These are phyloP conservation scores for Agrocybe praecox DNA, from an alignment of 768 basidiomycete genomes.

Conservation along the genomic window DNA sequence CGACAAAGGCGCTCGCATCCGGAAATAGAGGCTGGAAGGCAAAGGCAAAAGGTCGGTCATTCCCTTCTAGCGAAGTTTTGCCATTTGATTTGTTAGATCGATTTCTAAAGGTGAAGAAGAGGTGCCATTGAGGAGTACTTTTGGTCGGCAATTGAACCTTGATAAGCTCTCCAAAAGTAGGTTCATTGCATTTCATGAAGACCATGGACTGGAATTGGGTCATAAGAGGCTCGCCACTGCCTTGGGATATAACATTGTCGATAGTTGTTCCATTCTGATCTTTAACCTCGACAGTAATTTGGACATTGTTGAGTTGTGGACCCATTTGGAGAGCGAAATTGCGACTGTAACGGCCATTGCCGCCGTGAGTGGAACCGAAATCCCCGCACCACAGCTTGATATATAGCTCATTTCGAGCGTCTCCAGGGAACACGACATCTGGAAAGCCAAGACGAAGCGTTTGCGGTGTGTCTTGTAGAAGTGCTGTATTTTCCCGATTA, in stretches of 20 bases:
- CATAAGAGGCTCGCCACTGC: conserved; percentile 82
- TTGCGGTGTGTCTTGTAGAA: conserved; percentile 79
- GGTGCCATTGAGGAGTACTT: conserved; percentile 77
- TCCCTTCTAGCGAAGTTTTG: conserved; percentile 39
- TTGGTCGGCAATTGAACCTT: conserved; percentile 79
- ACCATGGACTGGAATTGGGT: conserved; percentile 90
- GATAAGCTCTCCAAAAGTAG: conserved; percentile 92
- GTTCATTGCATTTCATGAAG: conserved; percentile 84
- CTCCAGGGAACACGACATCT: conserved; percentile 93
- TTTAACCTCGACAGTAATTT: conserved; percentile 89
- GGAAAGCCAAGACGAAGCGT: conserved; percentile 92
- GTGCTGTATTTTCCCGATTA: conserved; percentile 79
- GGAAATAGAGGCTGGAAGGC: conserved; percentile 89
- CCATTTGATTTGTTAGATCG: conserved; percentile 46
- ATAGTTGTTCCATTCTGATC: conserved; percentile 69
- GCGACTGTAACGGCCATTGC: conserved; percentile 59
- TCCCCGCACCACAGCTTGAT: conserved; percentile 96
- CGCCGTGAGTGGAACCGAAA: conserved; percentile 60
- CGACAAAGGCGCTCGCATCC: conserved; percentile 73
- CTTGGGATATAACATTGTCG: conserved; percentile 76
- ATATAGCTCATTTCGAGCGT: conserved; percentile 92
- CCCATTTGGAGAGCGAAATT: conserved; percentile 53
- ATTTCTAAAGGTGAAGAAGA: conserved; percentile 94
- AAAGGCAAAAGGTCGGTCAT: conserved; percentile 87
- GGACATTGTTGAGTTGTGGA: conserved; percentile 66